Base-by-base conservation (phyloP, 179 eudicot genomes). In the Beta lomatogona region DNA sequence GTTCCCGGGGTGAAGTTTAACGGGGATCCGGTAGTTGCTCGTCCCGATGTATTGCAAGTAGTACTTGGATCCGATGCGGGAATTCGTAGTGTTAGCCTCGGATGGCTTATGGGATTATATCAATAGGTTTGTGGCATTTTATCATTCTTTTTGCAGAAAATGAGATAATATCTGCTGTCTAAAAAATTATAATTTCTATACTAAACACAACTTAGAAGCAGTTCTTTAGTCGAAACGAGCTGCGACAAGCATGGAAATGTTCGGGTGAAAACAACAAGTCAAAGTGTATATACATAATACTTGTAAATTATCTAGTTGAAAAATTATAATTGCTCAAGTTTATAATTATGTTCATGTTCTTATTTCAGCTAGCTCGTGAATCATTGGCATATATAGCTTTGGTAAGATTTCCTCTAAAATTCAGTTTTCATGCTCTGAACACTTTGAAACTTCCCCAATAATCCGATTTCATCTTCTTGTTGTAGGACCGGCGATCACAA, bases 61-160 rank as follows among this genome's bases (percentile, higher is more conserved):
- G 60, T 90, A 73, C 89, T 96, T 46, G 97, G 91, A 73, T 81
- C 96, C 57, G 98, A 96, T 86, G 86, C 89, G n/a, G 55, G 99
- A 96, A 55, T 91, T 94, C 36, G 75, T 91, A 52, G 67, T 96
- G 18, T 86, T 96, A 84, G 99, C 99, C 58, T 92, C 98, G 74
- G 98, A 96, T 88, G 99, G 99, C 65, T 87, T 96, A 78, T 96
- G 99, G 99, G 99, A 96, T 88, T 94, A 96, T 83, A 84, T 96
- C 28, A 90, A 85, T 85, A 93, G 99, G 99, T 96, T 46, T 71
- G 86, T 79, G n/a, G 18, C 48, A 12, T 3, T 6, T 1, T 58
- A 52, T 45, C 22, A 36, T 25, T 5, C 73, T 19, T 71, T 71
- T 69, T 55, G 10, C n/a, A 58, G 67, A 57, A 7, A 48, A 52